Percentiles rank a stretch among this genome's conserved stretches.
phyloP scores from a whole-genome alignment of 805 yeast genomes.

The Debaryomyces maramus region DNA sequence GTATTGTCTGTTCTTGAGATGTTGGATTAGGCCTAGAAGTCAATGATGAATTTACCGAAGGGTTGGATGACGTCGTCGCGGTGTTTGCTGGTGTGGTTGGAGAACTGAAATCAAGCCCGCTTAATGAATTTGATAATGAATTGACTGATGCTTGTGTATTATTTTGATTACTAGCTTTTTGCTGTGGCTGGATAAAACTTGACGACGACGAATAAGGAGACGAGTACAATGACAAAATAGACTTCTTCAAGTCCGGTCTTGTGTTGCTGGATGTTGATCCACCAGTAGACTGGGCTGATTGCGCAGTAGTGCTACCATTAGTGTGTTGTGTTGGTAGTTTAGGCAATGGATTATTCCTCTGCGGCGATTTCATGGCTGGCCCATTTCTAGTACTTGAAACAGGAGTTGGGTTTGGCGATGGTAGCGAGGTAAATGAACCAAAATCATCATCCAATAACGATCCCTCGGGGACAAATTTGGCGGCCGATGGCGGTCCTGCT shows the following conservation, averaged over 20 bases:
- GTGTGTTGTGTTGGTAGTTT: constrained; percentile 4
- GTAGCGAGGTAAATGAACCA: constrained; percentile 38
- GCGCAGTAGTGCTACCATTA: constrained; percentile 4
- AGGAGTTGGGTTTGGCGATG: constrained; percentile 16
- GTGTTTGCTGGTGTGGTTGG: constrained; percentile 2
- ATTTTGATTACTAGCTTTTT: background rate
- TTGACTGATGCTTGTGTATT: constrained; percentile 6
- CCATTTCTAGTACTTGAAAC: constrained; percentile 8
- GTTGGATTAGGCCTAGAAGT: background rate
- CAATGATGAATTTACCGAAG: background rate
- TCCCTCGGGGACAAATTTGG: background rate
- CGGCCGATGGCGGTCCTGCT: background rate
- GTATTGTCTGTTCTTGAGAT: background rate
- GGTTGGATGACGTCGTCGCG: constrained; percentile 1
- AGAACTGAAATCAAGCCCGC: constrained; percentile 20
- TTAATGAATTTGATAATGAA: constrained; percentile 23
- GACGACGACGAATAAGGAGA: constrained; percentile 52
- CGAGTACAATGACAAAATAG: constrained; percentile 85
- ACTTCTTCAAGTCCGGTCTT: constrained; percentile 87
- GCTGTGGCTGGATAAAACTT: constrained; percentile 25
- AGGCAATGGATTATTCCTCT: background rate
- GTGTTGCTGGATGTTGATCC: constrained; percentile 25
- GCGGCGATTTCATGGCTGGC: constrained; percentile 2
- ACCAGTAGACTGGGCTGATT: constrained; percentile 37
- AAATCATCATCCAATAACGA: constrained; percentile 41